Evolutionary conservation across 805 yeast genomes (phyloP).

Genomic region (Maudiozyma barnettii): DNA sequence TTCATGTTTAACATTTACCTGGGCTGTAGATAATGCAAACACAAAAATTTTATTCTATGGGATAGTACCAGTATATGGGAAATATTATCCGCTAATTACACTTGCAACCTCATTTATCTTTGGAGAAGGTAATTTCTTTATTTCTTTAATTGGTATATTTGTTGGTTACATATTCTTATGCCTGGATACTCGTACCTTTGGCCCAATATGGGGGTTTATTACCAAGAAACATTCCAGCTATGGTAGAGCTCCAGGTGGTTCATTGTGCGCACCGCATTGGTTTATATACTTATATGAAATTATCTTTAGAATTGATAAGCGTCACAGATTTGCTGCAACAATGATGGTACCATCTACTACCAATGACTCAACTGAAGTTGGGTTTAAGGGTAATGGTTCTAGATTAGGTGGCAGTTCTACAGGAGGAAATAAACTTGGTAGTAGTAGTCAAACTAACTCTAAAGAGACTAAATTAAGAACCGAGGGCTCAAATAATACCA

Average conservation of each 20-base stretch:
- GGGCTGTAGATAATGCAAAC: constrained; percentile 51
- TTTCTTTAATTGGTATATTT: constrained; percentile 39
- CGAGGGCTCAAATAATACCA: not conserved
- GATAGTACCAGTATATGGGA: constrained; percentile 47
- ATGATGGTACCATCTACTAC: not conserved
- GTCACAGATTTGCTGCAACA: not conserved
- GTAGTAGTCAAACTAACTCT: not conserved
- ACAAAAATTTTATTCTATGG: constrained; percentile 44
- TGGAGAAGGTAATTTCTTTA: constrained; percentile 35
- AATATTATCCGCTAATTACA: constrained; percentile 38
- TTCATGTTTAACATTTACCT: constrained; percentile 41
- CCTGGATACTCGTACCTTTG: constrained; percentile 47
- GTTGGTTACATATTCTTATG: constrained; percentile 56
- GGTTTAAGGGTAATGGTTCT: constrained; percentile 1
- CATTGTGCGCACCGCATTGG: constrained; percentile 20
- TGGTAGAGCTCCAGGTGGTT: constrained; percentile 19
- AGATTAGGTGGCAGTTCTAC: constrained; percentile 3
- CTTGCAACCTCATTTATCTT: constrained; percentile 33
- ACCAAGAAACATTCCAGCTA: constrained; percentile 9
- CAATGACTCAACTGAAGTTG: not conserved
- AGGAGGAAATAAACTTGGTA: not conserved
- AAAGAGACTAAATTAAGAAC: not conserved
- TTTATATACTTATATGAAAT: constrained; percentile 5
- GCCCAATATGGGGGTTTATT: constrained; percentile 35
- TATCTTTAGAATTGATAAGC: constrained; percentile 1